A percentile compares a stretch with the other conserved stretches of the same genome.
These are phyloP conservation scores for Xylariales sp. DNA, from an alignment of 2,329 filamentous ascomycete genomes.

Conservation along the genomic window DNA sequence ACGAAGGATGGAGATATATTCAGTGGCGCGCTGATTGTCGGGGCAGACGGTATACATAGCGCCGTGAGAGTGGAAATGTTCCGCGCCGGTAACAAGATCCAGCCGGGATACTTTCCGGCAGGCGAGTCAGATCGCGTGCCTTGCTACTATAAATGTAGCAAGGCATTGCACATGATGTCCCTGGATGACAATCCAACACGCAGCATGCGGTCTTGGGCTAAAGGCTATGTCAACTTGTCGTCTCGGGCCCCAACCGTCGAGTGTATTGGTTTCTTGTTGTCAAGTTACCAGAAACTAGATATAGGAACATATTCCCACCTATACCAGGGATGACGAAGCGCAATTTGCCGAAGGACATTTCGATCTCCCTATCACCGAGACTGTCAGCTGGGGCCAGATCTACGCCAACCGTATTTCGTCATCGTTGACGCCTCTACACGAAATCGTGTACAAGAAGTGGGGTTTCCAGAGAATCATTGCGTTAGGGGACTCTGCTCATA, in stretches of 20 bases:
- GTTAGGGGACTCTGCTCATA: constrained; percentile 30
- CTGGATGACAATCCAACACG: constrained; percentile 15
- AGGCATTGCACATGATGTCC: constrained; percentile 30
- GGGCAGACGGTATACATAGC: constrained; percentile 38
- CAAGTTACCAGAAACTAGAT: constrained; percentile 22
- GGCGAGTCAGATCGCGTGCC: constrained; percentile 17
- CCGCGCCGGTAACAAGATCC: constrained; percentile 14
- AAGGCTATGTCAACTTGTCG: no score
- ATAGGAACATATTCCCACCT: constrained; percentile 28
- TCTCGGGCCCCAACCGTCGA: constrained; percentile 23
- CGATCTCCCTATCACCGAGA: constrained; percentile 17
- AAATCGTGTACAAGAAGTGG: constrained; percentile 30
- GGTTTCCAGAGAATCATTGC: constrained; percentile 24
- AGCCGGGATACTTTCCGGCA: constrained; percentile 20
- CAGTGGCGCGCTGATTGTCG: constrained; percentile 30
- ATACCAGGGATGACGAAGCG: constrained; percentile 27
- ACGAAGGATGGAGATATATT: constrained; percentile 26
- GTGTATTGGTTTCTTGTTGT: constrained; percentile 34
- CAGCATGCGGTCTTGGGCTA: constrained; percentile 17
- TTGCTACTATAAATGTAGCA: constrained; percentile 28
- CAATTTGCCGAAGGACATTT: constrained; percentile 21
- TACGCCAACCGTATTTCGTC: constrained; percentile 22
- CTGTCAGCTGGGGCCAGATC: constrained; percentile 25
- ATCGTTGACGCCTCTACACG: constrained; percentile 28
- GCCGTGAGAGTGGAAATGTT: constrained; percentile 23